A percentile compares a stretch with the other conserved stretches of the same genome.
These are phyloP conservation scores for Golubevia pallescens DNA, from an alignment of 1,284 basidiomycete genomes.

Conservation along the genomic window DNA sequence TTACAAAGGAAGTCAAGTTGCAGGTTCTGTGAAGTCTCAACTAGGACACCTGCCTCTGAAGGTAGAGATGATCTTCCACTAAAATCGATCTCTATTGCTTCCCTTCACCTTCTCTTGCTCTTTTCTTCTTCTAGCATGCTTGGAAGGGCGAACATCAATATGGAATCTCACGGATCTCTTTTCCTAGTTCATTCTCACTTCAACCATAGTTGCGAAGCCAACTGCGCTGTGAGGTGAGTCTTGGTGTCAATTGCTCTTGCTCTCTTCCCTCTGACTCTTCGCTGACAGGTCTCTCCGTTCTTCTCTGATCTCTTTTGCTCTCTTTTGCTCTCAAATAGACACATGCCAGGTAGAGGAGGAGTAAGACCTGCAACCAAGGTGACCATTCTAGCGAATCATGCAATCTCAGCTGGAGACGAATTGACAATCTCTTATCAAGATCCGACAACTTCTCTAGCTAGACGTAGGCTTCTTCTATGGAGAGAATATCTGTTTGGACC, in stretches of 20 bases:
- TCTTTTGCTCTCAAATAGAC: no score
- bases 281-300: no score
- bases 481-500: slow-evolving; percentile 55
- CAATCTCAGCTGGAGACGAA: slow-evolving; percentile 31
- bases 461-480: slow-evolving; percentile 39
- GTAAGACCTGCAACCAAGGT: slow-evolving; percentile 38
- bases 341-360: slow-evolving; percentile 21
- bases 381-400: slow-evolving; percentile 24
- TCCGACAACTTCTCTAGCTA: slow-evolving; percentile 16
- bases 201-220: slow-evolving; percentile 47
- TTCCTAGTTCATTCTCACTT: slow-evolving; percentile 47
- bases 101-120: slow-evolving; percentile 22
- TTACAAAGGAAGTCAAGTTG: no score
- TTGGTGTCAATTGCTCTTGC: no score
- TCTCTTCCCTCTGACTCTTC: no score
- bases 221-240: slow-evolving; percentile 7
- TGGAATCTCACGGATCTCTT: slow-evolving; percentile 52
- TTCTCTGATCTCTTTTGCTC: no score
- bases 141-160: slow-evolving; percentile 51
- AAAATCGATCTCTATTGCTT: no score
- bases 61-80: no score
- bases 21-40: no score
- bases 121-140: slow-evolving; percentile 26
- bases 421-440: slow-evolving; percentile 49
- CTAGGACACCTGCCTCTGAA: no score